Evolutionary conservation across 2,329 filamentous ascomycete genomes (phyloP), one percentile per base, ranked within the genome.

Genomic region (Ceratocystis lukuohia): DNA sequence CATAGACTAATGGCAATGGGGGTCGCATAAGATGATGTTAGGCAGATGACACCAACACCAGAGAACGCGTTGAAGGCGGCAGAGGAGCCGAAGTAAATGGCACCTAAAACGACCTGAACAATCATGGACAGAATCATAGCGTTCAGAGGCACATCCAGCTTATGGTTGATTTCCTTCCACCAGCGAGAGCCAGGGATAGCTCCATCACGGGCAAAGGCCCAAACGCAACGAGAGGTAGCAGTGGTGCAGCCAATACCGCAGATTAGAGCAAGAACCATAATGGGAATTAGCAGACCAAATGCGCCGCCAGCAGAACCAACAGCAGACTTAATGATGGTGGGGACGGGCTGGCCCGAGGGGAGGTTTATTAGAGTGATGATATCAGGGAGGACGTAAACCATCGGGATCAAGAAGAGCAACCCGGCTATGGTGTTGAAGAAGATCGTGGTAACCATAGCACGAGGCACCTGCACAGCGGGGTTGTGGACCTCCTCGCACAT

Each of bases 51-150:
- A 71, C 85, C 85, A 20, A 87, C 84, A 68, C 85, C 84, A 0
- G 84, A 86, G 74, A 89, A 88, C 66, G 86, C 86, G 72, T 86
- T 88, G 78, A 88, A 89, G n/a, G 86, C 86, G 10, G 84, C 82
- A 0, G 80, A 75, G 1, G 84, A 87, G 61, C 86, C 86, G 69
- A 89, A 87, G 77, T 88, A 88, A 73, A 89, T 84, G 70, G 85
- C 72, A 41, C 83, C 86, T 4, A 89, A 81, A 15, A 82, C 63
- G 66, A 88, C 79, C 74, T 88, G 80, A 33, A 88, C 77, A 2
- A 75, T 80, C 82, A 87, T 87, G 71, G 81, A 84, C 66, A 88
- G 80, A 82, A 88, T 85, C 85, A 88, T 88, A 69, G 84, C 85
- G 73, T 88, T 88, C 66, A 88, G 71, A 0, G 86, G 86, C 2